Conservation (phyloP, 139 green algal genomes). For the Pleodorina starrii region DNA sequence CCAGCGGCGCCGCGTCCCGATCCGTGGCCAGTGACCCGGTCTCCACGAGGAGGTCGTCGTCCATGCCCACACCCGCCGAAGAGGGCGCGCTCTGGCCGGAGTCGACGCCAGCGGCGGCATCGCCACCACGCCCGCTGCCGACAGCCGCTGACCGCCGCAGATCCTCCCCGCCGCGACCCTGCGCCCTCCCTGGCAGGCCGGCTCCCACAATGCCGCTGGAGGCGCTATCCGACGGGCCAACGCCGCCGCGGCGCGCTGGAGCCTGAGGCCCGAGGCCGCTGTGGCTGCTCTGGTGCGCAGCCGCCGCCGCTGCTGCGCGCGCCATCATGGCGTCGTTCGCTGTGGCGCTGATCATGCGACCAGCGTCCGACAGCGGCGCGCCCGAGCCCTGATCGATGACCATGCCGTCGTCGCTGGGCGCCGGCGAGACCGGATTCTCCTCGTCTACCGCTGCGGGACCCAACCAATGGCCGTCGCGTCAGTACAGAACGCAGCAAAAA, state of each 20-base stretch:
- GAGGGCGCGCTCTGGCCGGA: neutral
- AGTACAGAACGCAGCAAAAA: too few species aligned
- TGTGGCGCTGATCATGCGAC: slow-evolving; percentile 37
- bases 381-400: slow-evolving; percentile 67
- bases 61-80: neutral
- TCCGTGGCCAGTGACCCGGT: slow-evolving; percentile 3
- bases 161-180: neutral
- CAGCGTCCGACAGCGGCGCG: neutral
- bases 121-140: neutral
- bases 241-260: slow-evolving; percentile 8
- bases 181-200: neutral
- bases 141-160: neutral
- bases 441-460: slow-evolving; percentile 44
- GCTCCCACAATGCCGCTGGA: neutral
- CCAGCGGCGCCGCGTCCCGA: slow-evolving; percentile 32
- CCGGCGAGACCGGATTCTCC: slow-evolving; percentile 48
- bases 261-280: neutral
- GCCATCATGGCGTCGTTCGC: slow-evolving; percentile 44
- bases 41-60: slow-evolving; percentile 38
- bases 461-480: neutral
- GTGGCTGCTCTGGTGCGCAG: slow-evolving; percentile 38
- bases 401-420: slow-evolving; percentile 62
- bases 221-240: neutral
- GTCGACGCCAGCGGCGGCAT: neutral
- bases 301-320: slow-evolving; percentile 21